Evolutionary conservation across 495 filamentous ascomycete species (phyloP), one percentile per base, ranked within the genome.

Genomic region (Bryoglossum gracile): DNA sequence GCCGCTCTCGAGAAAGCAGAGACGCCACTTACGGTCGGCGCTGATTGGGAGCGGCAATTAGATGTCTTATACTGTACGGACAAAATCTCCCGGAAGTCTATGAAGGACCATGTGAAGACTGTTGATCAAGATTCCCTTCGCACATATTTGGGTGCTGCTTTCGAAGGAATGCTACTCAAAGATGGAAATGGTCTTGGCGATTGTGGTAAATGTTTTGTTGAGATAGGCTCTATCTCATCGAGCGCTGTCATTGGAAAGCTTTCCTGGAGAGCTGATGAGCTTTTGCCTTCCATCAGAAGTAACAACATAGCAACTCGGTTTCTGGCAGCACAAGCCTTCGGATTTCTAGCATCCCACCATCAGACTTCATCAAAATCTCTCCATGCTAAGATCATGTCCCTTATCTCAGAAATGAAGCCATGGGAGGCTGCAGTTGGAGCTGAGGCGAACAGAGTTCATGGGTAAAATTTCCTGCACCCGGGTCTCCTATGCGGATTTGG

Each of bases 21-120:
- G 0, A 67, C 69, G 9, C 46, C 63, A 4, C 62, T 84, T 14
- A 75, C 75, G 8, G 67, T 89, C 28, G 83, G 94, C 53, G 77
- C 83, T 46, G 86, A 91, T 41, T 96, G 91, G 91, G 89, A 90
- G 51, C 71, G 80, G 19, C 83, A 83, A 62, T 66, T 95, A 3
- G 86, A 88, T 55, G 73, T 78, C 11, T 65, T 82, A 0, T 70
- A 89, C 16, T 71, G 80, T 10, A 82, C 81, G 4, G 80, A 87
- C 58, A 71, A 78, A 34, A 62, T 69, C 30, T 77, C 74, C 6
- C 77, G 87, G 18, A 50, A 65, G 14, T 70, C 71, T 1, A 68
- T 95, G 9, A 77, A 71, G 55, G 52, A 56, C 43, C 76, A 69
- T 43, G 39, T 67, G 11, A 41, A 43, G 3, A 52, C 32, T 22